A percentile compares a stretch with the other conserved stretches of the same genome.
Evolutionary conservation across 169 alveolate species (phyloP).

Genomic region (Plasmodium cynomolgi): DNA sequence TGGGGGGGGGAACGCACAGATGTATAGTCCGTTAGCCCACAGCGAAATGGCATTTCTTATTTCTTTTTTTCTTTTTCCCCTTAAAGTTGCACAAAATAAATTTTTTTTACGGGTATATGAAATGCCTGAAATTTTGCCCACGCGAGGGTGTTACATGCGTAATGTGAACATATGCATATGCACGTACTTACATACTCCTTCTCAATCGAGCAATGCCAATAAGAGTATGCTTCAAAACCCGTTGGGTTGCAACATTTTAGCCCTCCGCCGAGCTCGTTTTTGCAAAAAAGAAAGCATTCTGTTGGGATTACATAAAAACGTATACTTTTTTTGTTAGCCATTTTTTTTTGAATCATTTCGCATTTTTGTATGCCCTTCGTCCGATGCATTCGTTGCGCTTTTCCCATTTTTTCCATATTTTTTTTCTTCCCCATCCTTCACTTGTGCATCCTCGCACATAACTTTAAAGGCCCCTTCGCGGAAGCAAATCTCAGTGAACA

Average conservation of each 20-base stretch:
- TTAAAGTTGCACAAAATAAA: background rate
- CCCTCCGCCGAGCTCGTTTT: background rate
- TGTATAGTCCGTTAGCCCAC: background rate
- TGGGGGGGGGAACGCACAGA: background rate
- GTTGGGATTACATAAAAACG: background rate
- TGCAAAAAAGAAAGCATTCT: background rate
- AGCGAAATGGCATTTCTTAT: background rate
- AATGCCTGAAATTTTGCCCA: background rate
- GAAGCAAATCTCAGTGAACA: background rate
- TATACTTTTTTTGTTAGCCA: background rate
- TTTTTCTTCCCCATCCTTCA: background rate
- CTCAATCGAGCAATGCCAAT: background rate
- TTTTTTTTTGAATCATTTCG: background rate
- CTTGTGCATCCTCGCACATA: background rate
- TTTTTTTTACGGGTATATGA: background rate
- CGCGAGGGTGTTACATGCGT: background rate
- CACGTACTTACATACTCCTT: background rate
- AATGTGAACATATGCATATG: background rate
- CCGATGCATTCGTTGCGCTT: background rate
- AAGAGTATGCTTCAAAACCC: background rate
- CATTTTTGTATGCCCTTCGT: background rate
- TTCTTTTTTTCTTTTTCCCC: background rate
- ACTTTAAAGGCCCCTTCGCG: background rate
- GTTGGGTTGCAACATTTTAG: background rate
- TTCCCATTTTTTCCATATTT: background rate